Base-by-base conservation (phyloP, 2,329 filamentous ascomycete genomes). In the Cordyceps cateniannulata region DNA sequence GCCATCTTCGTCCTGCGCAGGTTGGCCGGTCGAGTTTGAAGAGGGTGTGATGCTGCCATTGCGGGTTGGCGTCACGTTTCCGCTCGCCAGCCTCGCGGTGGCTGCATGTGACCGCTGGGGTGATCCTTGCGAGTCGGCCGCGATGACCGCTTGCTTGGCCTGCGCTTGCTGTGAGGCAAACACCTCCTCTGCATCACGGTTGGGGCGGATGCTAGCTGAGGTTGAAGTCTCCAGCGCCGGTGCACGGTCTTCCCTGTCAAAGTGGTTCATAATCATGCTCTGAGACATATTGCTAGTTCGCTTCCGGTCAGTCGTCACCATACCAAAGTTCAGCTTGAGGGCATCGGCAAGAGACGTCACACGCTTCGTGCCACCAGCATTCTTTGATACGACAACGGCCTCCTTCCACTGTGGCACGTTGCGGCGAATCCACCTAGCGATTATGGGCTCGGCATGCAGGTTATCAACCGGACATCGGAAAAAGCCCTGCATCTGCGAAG, bases 401-500 rank as follows among this genome's bases (percentile, higher is more conserved):
- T 97, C 88, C 64, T 82, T 85, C 95, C 95, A 99, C 65, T 89
- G 85, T 16, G 85, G 81, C 44, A 99, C 88, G 71, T 97, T 95
- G 73, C 88, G 85, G 63, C 89, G 88, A 69, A 99, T 96, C 95
- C 95, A 99, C 68, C 91, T 89, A 59, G 93, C 92, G 69, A 99
- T 91, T 65, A 98, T 83, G 18, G 95, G 93, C 74, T 99, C 95
- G 56, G 95, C 95, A 68, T 96, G 91, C 58, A 99, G 86, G 71
- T 99, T 98, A 76, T 99, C 95, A 63, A 99, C 93, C 0, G 95
- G 95, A 68, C 93, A 96, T 71, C 90, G 90, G 82, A 99, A 99
- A 79, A 99, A 99, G 62, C 95, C 95, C 77, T 99, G 95, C 91
- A 98, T 98, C 78, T 98, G 95, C n/a, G 90, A 92, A 58, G 90